phyloP scores from a whole-genome alignment of 495 filamentous ascomycete genomes.

The Beverwykella pulmonaria region DNA sequence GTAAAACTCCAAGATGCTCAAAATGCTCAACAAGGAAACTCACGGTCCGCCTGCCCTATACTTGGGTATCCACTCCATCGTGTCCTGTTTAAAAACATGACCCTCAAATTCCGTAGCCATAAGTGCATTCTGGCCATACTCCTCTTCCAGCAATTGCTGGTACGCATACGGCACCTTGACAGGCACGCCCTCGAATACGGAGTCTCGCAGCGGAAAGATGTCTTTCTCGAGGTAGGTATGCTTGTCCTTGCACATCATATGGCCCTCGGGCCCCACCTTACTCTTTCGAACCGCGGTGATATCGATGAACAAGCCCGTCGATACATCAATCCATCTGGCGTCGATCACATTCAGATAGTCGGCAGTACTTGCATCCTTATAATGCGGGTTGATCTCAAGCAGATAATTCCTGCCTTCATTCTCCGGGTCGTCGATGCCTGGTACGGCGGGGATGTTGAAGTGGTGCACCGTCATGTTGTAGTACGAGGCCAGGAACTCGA shows the following conservation, averaged over 20 bases:
- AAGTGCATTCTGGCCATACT: constrained; percentile 72
- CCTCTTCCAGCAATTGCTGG: constrained; percentile 68
- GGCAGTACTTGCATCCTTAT: constrained; percentile 50
- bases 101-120: constrained; percentile 61
- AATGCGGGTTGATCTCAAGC: constrained; percentile 64
- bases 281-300: constrained; percentile 59
- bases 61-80: constrained; percentile 35
- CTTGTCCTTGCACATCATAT: constrained; percentile 61
- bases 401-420: constrained; percentile 52
- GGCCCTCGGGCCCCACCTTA: constrained; percentile 44
- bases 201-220: constrained; percentile 78
- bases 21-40: background rate
- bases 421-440: background rate
- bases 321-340: constrained; percentile 63
- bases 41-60: background rate
- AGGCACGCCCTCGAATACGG: constrained; percentile 73
- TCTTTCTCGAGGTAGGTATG: constrained; percentile 62
- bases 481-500: constrained; percentile 59
- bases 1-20: too few species aligned
- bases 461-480: constrained; percentile 67
- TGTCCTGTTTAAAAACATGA: constrained; percentile 31
- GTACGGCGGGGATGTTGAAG: constrained; percentile 50
- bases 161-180: constrained; percentile 79
- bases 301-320: constrained; percentile 65
- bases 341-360: constrained; percentile 63